Evolutionary conservation across 2,329 filamentous ascomycete species (phyloP).

Genomic region (Aspergillus pseudoviridinutans): DNA sequence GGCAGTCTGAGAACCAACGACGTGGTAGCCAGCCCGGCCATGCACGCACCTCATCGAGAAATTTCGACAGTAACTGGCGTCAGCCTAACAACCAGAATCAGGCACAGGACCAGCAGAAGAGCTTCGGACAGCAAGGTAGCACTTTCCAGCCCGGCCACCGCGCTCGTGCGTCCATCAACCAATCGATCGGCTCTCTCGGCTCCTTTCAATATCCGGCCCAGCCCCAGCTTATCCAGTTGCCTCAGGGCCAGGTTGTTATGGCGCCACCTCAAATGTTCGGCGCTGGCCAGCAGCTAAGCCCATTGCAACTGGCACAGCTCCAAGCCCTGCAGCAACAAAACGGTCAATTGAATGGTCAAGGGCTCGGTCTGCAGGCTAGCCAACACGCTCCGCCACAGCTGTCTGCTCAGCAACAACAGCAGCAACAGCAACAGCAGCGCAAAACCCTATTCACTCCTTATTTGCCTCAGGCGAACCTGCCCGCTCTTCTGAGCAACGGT

Average conservation of each 20-base stretch:
- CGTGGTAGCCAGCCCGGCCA: conserved; percentile 72
- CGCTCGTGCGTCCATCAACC: conserved; percentile 75
- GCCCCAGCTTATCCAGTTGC: conserved; percentile 80
- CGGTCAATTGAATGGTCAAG: conserved; percentile 75
- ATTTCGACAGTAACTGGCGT: conserved; percentile 98
- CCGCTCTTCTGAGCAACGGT: conserved; percentile 83
- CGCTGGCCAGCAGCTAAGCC: conserved; percentile 78
- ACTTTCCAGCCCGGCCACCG: conserved; percentile 93
- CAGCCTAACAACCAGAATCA: conserved; percentile 61
- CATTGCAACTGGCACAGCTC: conserved; percentile 81
- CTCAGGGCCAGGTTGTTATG: conserved; percentile 76
- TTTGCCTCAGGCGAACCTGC: conserved; percentile 87
- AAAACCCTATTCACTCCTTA: conserved; percentile 99
- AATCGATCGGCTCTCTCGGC: conserved; percentile 77
- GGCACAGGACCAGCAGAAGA: conserved; percentile 50
- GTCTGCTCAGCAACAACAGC: conserved; percentile 55
- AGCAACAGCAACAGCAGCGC: conserved; percentile 82
- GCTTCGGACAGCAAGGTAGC: conserved; percentile 64
- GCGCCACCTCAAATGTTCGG: conserved; percentile 74
- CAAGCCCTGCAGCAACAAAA: conserved; percentile 94
- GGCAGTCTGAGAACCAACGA: conserved; percentile 64
- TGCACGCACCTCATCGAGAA: conserved; percentile 76
- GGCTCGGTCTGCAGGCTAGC: conserved; percentile 62
- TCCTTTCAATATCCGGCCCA: conserved; percentile 87
- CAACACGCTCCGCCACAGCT: conserved; percentile 67